Conservation (phyloP, 306 rosid species). For the Datisca glomerata region DNA sequence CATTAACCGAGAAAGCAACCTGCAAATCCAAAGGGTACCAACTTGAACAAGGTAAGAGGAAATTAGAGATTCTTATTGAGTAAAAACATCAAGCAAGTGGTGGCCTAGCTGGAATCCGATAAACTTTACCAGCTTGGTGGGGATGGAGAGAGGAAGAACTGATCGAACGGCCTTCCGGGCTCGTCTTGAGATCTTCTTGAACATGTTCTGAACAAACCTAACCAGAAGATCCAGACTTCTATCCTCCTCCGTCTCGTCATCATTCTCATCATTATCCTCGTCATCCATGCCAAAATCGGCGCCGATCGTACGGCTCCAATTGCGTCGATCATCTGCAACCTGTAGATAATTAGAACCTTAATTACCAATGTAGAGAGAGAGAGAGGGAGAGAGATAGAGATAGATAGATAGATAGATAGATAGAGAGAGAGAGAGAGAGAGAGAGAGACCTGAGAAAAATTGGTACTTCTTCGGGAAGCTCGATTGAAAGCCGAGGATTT, state of each 20-base stretch:
- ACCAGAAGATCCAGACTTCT: conserved; percentile 60
- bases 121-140: conserved; percentile 44
- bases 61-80: background rate
- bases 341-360: no score
- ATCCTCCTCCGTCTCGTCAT: conserved; percentile 42
- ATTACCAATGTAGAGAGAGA: no score
- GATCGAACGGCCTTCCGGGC: conserved; percentile 62
- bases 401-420: no score
- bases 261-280: conserved; percentile 31
- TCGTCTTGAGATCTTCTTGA: conserved; percentile 51
- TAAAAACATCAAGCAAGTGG: background rate
- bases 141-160: conserved; percentile 53
- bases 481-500: no score
- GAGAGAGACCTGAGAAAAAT: no score
- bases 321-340: no score
- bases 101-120: no score
- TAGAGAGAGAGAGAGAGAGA: no score
- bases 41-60: background rate
- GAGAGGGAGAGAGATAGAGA: no score
- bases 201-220: conserved; percentile 54
- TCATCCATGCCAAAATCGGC: conserved; percentile 23
- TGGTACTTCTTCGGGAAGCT: no score
- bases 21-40: background rate
- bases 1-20: conserved; percentile 69
- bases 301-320: no score